Conservation (phyloP, 208 protist genomes). For the Acanthamoeba sp. region DNA sequence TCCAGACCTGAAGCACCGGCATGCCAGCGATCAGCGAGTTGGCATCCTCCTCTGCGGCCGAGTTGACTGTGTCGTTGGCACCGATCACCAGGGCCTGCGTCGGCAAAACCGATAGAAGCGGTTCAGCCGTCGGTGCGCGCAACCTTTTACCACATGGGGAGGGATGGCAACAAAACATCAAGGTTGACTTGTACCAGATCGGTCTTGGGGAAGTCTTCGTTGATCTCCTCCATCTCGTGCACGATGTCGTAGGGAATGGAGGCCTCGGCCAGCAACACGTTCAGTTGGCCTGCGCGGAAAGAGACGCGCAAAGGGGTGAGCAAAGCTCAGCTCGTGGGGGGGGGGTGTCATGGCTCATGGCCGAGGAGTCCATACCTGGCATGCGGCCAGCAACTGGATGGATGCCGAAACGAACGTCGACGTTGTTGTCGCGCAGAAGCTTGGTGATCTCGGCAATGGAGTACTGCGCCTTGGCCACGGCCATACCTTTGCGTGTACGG, state of each 20-base stretch:
- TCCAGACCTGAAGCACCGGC: slow-evolving; percentile 93
- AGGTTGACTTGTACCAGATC: slow-evolving; percentile 84
- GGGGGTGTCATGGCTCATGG: not conserved
- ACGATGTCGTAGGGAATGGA: slow-evolving; percentile 95
- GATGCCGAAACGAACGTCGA: slow-evolving; percentile 91
- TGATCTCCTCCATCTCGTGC: slow-evolving; percentile 95
- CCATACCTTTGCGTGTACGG: no score
- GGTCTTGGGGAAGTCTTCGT: slow-evolving; percentile 87
- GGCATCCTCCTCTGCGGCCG: slow-evolving; percentile 92
- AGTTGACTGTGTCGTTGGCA: slow-evolving; percentile 96
- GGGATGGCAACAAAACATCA: not conserved
- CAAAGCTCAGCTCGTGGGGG: not conserved
- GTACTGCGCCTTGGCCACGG: slow-evolving; percentile 93
- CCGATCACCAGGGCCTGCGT: slow-evolving; percentile 81
- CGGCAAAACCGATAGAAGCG: not conserved
- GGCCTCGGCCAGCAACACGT: slow-evolving; percentile 94
- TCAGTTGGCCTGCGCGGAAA: slow-evolving; percentile 91
- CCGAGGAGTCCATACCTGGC: not conserved
- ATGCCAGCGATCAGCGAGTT: slow-evolving; percentile 92
- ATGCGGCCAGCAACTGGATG: slow-evolving; percentile 94
- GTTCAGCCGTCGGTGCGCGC: no score
- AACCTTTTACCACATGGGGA: not conserved
- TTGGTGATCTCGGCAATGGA: slow-evolving; percentile 91
- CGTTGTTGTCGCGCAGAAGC: slow-evolving; percentile 74
- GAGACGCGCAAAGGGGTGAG: slow-evolving; percentile 79